Percentiles rank a stretch among this genome's conserved stretches.
Conservation (phyloP, 169 alveolate species). For the Plasmodium relictum region DNA sequence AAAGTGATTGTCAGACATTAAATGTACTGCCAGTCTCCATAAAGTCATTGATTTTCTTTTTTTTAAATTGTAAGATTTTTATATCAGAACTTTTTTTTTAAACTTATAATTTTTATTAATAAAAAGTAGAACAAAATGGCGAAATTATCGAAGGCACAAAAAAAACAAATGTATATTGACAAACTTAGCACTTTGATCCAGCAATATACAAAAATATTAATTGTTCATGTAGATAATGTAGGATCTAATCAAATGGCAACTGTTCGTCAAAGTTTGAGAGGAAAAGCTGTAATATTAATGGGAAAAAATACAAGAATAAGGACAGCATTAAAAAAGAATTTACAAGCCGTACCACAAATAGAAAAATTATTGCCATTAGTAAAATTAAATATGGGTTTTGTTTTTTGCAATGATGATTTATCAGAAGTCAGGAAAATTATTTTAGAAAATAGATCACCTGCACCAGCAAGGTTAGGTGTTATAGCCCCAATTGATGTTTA, state of each 20-base stretch:
- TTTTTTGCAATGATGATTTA: slow-evolving; percentile 96
- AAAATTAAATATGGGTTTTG: slow-evolving; percentile 96
- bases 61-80: slow-evolving; percentile 14
- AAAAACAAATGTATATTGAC: slow-evolving; percentile 92
- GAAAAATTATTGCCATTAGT: slow-evolving; percentile 91
- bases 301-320: slow-evolving; percentile 98
- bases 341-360: slow-evolving; percentile 87
- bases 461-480: slow-evolving; percentile 99
- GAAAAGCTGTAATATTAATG: slow-evolving; percentile 94
- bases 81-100: background rate
- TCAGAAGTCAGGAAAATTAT: slow-evolving; percentile 93
- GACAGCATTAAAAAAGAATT: slow-evolving; percentile 92
- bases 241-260: slow-evolving; percentile 96
- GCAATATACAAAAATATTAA: slow-evolving; percentile 90
- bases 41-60: slow-evolving; percentile 8
- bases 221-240: slow-evolving; percentile 96
- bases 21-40: slow-evolving; percentile 80
- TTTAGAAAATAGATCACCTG: slow-evolving; percentile 95
- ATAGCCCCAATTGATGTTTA: slow-evolving; percentile 97
- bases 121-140: slow-evolving; percentile 85
- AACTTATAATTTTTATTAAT: background rate
- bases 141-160: slow-evolving; percentile 87
- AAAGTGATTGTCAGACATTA: slow-evolving; percentile 78
- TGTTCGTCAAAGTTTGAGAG: slow-evolving; percentile 95
- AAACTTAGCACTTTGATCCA: slow-evolving; percentile 88